phyloP scores from a whole-genome alignment of 768 basidiomycete species.

The Polyporus arcularius region DNA sequence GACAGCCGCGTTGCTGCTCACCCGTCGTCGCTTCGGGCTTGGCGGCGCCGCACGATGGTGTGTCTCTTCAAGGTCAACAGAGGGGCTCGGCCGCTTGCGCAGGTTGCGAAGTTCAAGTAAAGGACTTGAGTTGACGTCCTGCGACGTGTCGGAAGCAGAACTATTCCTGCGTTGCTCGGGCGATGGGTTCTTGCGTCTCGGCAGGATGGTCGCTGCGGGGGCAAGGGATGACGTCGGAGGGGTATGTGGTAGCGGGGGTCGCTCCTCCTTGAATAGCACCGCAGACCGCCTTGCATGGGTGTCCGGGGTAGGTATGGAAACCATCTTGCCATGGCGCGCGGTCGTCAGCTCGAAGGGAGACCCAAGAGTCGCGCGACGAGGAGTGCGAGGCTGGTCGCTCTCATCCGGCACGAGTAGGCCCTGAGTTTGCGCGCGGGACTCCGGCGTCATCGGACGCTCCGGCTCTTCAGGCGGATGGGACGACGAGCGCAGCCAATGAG shows the following conservation, averaged over 20 bases:
- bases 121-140: background rate
- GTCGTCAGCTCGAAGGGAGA: slow-evolving; percentile 1
- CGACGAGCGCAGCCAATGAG: slow-evolving; percentile 15
- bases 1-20: background rate
- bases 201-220: background rate
- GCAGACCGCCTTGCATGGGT: background rate
- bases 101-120: slow-evolving; percentile 1
- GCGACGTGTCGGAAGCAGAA: background rate
- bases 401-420: background rate
- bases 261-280: background rate
- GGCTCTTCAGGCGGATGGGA: background rate
- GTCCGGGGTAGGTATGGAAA: slow-evolving; percentile 2
- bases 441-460: background rate
- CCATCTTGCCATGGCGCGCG: slow-evolving; percentile 2
- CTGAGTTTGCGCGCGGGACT: background rate
- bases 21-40: slow-evolving; percentile 3
- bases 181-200: background rate
- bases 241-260: background rate
- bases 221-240: background rate
- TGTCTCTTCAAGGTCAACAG: background rate
- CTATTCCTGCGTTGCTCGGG: background rate
- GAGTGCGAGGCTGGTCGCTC: background rate
- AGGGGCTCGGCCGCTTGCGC: slow-evolving; percentile 1
- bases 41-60: background rate
- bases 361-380: background rate